These are phyloP conservation scores for Purshia tridentata DNA, from an alignment of 306 rosid genomes.

Conservation along the genomic window DNA sequence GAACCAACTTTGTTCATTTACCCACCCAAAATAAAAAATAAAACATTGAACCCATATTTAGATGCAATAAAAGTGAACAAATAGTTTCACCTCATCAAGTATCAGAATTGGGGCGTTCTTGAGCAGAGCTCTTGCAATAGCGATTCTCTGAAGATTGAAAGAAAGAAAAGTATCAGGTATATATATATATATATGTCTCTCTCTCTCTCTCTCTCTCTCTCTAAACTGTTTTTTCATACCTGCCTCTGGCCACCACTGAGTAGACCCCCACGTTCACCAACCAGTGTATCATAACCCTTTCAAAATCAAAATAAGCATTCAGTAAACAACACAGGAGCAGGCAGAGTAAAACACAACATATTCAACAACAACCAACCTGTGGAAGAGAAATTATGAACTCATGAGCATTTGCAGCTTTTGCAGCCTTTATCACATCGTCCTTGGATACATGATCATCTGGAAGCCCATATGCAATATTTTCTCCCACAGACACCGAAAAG, in stretches of 20 bases:
- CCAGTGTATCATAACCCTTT: conserved; percentile 90
- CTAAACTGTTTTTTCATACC: conserved; percentile 40
- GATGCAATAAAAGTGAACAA: conserved; percentile 12
- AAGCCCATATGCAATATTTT: conserved; percentile 97
- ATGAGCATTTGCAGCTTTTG: conserved; percentile 97
- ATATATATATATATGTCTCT: no score
- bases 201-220: conserved; percentile 11
- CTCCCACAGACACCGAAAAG: conserved; percentile 92
- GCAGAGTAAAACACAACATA: conserved; percentile 12
- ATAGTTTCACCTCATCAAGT: conserved; percentile 75
- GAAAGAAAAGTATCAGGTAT: conserved; percentile 25
- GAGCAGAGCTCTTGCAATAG: conserved; percentile 87
- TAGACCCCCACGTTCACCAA: conserved; percentile 96
- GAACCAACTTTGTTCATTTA: conserved; percentile 1
- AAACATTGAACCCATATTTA: conserved; percentile 16
- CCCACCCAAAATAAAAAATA: no score
- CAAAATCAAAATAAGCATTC: conserved; percentile 13
- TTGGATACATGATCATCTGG: conserved; percentile 83
- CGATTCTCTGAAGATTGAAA: conserved; percentile 66
- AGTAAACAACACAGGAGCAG: conserved; percentile 11
- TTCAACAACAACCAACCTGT: conserved; percentile 51
- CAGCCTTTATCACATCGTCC: conserved; percentile 94
- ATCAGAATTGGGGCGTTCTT: conserved; percentile 86
- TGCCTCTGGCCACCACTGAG: conserved; percentile 96
- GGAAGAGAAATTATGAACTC: conserved; percentile 94